phyloP scores from a whole-genome alignment of 495 filamentous ascomycete species.

The Xylaria flabelliformis region DNA sequence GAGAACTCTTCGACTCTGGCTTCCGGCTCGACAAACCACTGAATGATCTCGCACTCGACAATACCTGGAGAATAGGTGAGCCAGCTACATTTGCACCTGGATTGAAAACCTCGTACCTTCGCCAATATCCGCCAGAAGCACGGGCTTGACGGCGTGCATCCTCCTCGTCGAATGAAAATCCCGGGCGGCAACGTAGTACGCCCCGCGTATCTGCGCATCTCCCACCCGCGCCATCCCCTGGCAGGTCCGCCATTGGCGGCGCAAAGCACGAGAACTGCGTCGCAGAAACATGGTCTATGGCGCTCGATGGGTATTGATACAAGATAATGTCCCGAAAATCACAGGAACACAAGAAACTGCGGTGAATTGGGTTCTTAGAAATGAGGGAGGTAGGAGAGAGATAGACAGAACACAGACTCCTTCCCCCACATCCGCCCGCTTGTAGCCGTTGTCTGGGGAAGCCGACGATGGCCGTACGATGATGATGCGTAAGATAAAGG shows the following conservation, averaged over 20 bases:
- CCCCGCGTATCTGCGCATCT: slow-evolving; percentile 35
- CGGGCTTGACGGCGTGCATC: slow-evolving; percentile 75
- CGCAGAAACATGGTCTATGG: slow-evolving; percentile 53
- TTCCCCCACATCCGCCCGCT: slow-evolving; percentile 41
- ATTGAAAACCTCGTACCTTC: slow-evolving; percentile 66
- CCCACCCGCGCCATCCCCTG: slow-evolving; percentile 42
- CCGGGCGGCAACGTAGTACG: slow-evolving; percentile 41
- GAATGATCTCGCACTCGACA: slow-evolving; percentile 97
- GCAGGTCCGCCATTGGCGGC: slow-evolving; percentile 49
- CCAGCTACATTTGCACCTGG: background rate
- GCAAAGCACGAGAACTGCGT: slow-evolving; percentile 49
- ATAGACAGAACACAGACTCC: slow-evolving; percentile 18
- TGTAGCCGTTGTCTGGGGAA: slow-evolving; percentile 43
- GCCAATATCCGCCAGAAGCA: slow-evolving; percentile 92
- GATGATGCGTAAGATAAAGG: background rate
- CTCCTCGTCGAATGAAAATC: slow-evolving; percentile 67
- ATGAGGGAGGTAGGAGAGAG: slow-evolving; percentile 30
- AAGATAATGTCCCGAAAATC: slow-evolving; percentile 2
- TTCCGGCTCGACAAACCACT: slow-evolving; percentile 98
- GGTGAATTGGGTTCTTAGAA: slow-evolving; percentile 27
- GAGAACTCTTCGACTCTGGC: slow-evolving; percentile 98
- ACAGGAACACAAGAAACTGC: slow-evolving; percentile 25
- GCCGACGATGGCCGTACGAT: slow-evolving; percentile 38
- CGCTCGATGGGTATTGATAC: slow-evolving; percentile 19
- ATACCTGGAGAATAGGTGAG: slow-evolving; percentile 66